Evolutionary conservation across 495 filamentous ascomycete genomes (phyloP), one percentile per base, ranked within the genome.

Genomic region (Penicillium psychrofluorescens): DNA sequence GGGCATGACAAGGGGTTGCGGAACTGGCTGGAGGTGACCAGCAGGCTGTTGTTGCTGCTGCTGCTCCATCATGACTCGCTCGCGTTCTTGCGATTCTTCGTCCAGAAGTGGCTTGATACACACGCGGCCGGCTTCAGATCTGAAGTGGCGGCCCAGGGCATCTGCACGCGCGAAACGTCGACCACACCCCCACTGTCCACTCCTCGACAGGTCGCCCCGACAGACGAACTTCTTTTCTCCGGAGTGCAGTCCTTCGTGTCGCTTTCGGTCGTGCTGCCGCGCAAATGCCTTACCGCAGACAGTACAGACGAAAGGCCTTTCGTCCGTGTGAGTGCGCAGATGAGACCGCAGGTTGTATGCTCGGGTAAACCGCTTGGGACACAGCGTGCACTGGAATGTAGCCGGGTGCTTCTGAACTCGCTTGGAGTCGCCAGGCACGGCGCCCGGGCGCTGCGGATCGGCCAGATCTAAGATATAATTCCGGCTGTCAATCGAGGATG

Each of bases 201-300:
- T 82, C n/a, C 77, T 74, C 45, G 89, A 86, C 9, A 98, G 79
- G 41, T 88, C 85, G 44, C 92, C 92, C 33, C 85, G 85, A 64
- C 92, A 98, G 45, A 97, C 86, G 58, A 96, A 98, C 53, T 96
- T 96, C 79, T 95, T 95, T 62, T 95, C 90, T 33, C 89, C 90
- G 1, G 84, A 87, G 59, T 95, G 89, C 4, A 95, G 70, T 11
- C 89, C 86, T 67, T 95, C 90, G 63, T 95, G 89, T 14, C 89
- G 78, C 65, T 94, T 95, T 30, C 90, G 81, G 61, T 95, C 89
- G 50, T 94, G 89, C 59, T 95, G 88, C n/a, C 89, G 81, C 13
- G 89, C 89, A 61, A 95, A 95, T 2, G 92, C 92, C 67, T 98
- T 98, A 46, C 89, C 87, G 56, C 92, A 98, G 29, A 97, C 87